A percentile compares a stretch with the other conserved stretches of the same genome.
These are phyloP conservation scores for Xylariaceae sp. DNA, from an alignment of 2,329 filamentous ascomycete species.

Conservation along the genomic window DNA sequence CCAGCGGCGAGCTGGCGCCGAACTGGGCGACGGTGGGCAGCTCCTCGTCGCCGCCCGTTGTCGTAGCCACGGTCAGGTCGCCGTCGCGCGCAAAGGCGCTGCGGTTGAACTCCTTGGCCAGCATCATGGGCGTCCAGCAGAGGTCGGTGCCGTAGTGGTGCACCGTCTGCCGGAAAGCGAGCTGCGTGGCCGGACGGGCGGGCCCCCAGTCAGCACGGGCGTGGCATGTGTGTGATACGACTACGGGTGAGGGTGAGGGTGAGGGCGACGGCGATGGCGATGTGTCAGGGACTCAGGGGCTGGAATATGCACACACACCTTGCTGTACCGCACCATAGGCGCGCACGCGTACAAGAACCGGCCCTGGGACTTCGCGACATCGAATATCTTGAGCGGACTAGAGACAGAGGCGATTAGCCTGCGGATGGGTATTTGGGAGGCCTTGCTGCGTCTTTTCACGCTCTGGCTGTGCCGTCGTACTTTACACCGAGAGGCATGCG, in stretches of 20 bases:
- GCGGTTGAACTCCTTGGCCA: slow-evolving; percentile 62
- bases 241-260: no score
- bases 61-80: slow-evolving; percentile 55
- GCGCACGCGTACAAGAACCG: slow-evolving; percentile 38
- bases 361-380: slow-evolving; percentile 29
- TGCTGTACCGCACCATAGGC: slow-evolving; percentile 32
- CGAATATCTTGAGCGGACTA: slow-evolving; percentile 36
- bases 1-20: slow-evolving; percentile 52
- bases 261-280: no score
- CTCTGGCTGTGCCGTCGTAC: not conserved
- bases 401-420: not conserved
- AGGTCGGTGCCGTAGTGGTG: slow-evolving; percentile 58
- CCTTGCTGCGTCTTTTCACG: no score
- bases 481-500: not conserved
- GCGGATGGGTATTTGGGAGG: not conserved
- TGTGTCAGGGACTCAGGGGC: not conserved
- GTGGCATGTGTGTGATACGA: no score
- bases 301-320: slow-evolving; percentile 8
- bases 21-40: slow-evolving; percentile 61
- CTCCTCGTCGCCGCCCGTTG: slow-evolving; percentile 29
- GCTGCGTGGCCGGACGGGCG: slow-evolving; percentile 14
- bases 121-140: slow-evolving; percentile 66
- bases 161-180: slow-evolving; percentile 62
- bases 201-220: not conserved
- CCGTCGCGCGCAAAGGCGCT: slow-evolving; percentile 52